Conservation (phyloP, 1,284 basidiomycete species). For the Calocybe gambosa region DNA sequence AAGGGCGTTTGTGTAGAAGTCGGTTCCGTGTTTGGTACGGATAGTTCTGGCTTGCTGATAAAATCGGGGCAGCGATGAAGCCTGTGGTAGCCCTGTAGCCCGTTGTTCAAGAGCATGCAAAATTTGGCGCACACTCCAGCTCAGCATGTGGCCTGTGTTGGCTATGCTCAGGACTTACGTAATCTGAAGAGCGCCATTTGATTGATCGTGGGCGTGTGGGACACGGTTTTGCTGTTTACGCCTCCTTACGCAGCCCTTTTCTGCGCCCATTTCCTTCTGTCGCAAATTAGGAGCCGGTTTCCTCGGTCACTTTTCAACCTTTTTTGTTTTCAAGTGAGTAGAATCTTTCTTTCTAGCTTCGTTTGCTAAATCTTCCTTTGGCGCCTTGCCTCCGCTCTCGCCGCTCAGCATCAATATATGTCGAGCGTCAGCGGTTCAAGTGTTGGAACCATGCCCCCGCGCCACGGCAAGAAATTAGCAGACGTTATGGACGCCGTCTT, state of each 20-base stretch:
- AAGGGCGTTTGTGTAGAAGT: slow-evolving; percentile 18
- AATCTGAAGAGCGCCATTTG: slow-evolving; percentile 13
- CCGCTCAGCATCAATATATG: slow-evolving; percentile 9
- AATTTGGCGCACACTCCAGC: slow-evolving; percentile 1
- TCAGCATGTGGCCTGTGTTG: too few relatives aligned
- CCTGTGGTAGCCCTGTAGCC: slow-evolving; percentile 1
- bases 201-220: slow-evolving; percentile 20
- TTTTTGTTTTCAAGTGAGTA: neutral
- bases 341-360: neutral
- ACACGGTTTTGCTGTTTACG: slow-evolving; percentile 14
- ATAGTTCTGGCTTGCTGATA: slow-evolving; percentile 13
- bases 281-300: neutral
- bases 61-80: slow-evolving; percentile 4
- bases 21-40: slow-evolving; percentile 16
- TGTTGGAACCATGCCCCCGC: slow-evolving; percentile 18
- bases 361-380: neutral
- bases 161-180: slow-evolving; percentile 10
- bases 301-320: neutral
- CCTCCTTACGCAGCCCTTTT: slow-evolving; percentile 8
- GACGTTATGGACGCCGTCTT: slow-evolving; percentile 26
- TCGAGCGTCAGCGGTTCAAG: slow-evolving; percentile 16
- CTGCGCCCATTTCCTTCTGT: slow-evolving; percentile 8
- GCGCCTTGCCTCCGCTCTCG: slow-evolving; percentile 3
- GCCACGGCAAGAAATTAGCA: slow-evolving; percentile 22
- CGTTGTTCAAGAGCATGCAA: slow-evolving; percentile 4